A percentile compares a stretch with the other conserved stretches of the same genome.
Conservation (phyloP, 805 yeast species). For the Barnettozyma pratensis region DNA sequence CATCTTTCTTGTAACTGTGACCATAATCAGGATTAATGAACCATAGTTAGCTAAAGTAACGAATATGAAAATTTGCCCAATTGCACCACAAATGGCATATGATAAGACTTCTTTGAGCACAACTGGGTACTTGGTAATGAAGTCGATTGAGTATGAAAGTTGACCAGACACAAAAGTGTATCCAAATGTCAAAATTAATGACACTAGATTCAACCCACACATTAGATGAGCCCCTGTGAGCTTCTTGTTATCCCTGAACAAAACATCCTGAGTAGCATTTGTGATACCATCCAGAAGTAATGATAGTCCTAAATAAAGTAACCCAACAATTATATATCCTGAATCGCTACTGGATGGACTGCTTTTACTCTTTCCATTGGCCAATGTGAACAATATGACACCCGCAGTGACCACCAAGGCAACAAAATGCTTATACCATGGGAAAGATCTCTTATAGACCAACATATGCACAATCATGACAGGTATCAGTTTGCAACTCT, state of each 20-base stretch:
- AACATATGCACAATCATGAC: slow-evolving; percentile 81
- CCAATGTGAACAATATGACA: slow-evolving; percentile 70
- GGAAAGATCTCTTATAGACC: slow-evolving; percentile 66
- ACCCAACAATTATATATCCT: slow-evolving; percentile 48
- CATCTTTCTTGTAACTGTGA: slow-evolving; percentile 96
- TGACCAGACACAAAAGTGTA: slow-evolving; percentile 49
- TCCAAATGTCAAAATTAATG: slow-evolving; percentile 40
- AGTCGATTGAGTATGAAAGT: slow-evolving; percentile 40
- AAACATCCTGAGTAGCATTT: slow-evolving; percentile 86
- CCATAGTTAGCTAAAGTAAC: slow-evolving; percentile 79
- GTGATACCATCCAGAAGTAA: slow-evolving; percentile 87
- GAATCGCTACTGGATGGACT: slow-evolving; percentile 28
- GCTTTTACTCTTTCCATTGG: slow-evolving; percentile 32
- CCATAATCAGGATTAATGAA: slow-evolving; percentile 79
- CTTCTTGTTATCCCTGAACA: slow-evolving; percentile 47
- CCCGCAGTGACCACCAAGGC: slow-evolving; percentile 80
- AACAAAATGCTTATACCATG: slow-evolving; percentile 70
- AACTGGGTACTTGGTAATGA: slow-evolving; percentile 45
- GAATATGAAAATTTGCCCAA: slow-evolving; percentile 94
- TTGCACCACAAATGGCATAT: slow-evolving; percentile 76
- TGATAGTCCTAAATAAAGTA: slow-evolving; percentile 51
- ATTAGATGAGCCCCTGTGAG: slow-evolving; percentile 86
- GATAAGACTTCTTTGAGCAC: slow-evolving; percentile 54
- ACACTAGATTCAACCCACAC: slow-evolving; percentile 56
- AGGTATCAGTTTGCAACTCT: slow-evolving; percentile 90